phyloP scores from a whole-genome alignment of 768 basidiomycete genomes.

The Clitopilus passeckerianus region DNA sequence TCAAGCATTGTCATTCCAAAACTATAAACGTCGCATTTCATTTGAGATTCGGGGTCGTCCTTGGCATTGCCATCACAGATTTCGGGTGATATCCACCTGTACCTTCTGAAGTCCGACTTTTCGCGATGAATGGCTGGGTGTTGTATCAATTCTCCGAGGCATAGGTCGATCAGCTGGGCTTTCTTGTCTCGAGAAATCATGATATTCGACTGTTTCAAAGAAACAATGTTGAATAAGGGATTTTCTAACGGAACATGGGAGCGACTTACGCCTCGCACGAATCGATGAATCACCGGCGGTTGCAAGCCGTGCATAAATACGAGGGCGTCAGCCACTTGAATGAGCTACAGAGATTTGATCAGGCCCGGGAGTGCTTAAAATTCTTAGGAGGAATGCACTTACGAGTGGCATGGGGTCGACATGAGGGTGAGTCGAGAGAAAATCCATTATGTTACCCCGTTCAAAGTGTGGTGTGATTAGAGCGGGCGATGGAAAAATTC shows the following conservation, averaged over 20 bases:
- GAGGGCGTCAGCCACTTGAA: constrained; percentile 17
- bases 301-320: constrained; percentile 16
- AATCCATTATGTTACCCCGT: not conserved
- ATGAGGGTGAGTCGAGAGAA: too few relatives aligned
- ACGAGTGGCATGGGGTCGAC: not conserved
- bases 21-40: constrained; percentile 15
- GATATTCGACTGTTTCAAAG: constrained; percentile 16
- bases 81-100: constrained; percentile 22
- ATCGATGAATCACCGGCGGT: constrained; percentile 21
- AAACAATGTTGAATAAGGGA: not conserved
- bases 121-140: constrained; percentile 2
- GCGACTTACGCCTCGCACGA: constrained; percentile 19
- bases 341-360: constrained; percentile 7
- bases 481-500: constrained; percentile 6
- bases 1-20: constrained; percentile 21
- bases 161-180: constrained; percentile 18
- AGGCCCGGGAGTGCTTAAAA: too few relatives aligned
- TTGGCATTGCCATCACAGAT: constrained; percentile 3
- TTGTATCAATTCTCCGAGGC: constrained; percentile 9
- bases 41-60: not conserved
- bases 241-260: not conserved
- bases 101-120: constrained; percentile 1
- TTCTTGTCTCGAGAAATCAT: constrained; percentile 12
- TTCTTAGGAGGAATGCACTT: not conserved
- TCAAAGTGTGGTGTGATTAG: constrained; percentile 8